phyloP scores from a whole-genome alignment of 2,329 filamentous ascomycete species.

The Aspergillus pseudoglaucus region DNA sequence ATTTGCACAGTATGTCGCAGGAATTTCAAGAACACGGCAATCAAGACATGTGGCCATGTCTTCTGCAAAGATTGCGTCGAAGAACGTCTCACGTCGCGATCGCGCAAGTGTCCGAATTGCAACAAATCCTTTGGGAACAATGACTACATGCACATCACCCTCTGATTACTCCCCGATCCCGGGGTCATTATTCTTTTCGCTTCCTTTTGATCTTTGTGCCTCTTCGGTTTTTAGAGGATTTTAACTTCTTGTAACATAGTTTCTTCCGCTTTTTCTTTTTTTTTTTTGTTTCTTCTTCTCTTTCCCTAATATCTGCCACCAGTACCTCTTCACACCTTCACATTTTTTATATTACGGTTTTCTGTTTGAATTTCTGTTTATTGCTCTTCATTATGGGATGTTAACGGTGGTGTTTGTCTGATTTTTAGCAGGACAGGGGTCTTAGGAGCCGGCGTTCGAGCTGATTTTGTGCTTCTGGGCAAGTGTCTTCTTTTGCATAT shows the following conservation, averaged over 20 bases:
- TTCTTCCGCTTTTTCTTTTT: constrained; percentile 13
- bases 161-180: constrained; percentile 21
- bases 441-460: constrained; percentile 26
- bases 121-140: constrained; percentile 84
- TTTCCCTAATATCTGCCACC: constrained; percentile 7
- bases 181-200: constrained; percentile 4
- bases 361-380: constrained; percentile 4
- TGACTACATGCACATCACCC: constrained; percentile 67
- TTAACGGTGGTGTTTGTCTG: constrained; percentile 31
- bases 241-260: constrained; percentile 29
- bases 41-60: constrained; percentile 91
- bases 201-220: constrained; percentile 5
- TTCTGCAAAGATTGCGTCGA: constrained; percentile 91
- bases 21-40: constrained; percentile 87
- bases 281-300: too few relatives aligned
- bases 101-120: constrained; percentile 93
- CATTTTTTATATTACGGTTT: constrained; percentile 9
- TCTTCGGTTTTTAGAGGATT: not conserved
- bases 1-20: constrained; percentile 89
- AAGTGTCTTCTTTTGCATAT: constrained; percentile 15
- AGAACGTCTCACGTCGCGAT: constrained; percentile 78
- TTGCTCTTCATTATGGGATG: constrained; percentile 17
- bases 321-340: constrained; percentile 11
- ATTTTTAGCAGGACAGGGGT: constrained; percentile 26
- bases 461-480: constrained; percentile 14